These are phyloP conservation scores for Dothistroma pini DNA, from an alignment of 2,329 filamentous ascomycete species.

Conservation along the genomic window DNA sequence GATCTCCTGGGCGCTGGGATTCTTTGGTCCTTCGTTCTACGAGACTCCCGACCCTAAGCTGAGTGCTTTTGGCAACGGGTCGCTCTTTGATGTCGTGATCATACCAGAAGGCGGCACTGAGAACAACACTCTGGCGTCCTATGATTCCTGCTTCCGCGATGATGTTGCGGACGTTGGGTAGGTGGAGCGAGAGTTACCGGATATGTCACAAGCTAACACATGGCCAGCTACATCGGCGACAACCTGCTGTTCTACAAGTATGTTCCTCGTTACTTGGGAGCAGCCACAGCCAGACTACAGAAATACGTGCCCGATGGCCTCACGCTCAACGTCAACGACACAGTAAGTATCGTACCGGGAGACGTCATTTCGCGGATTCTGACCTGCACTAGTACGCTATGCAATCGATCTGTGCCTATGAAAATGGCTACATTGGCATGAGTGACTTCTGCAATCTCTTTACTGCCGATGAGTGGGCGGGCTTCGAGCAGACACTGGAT, in stretches of 20 bases:
- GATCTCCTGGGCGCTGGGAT: constrained; percentile 52
- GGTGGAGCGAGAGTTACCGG: neutral
- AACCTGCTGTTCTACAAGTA: constrained; percentile 43
- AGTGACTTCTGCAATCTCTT: constrained; percentile 54
- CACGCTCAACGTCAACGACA: constrained; percentile 44
- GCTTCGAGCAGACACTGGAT: constrained; percentile 53
- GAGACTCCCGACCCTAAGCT: constrained; percentile 38
- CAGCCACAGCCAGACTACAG: constrained; percentile 47
- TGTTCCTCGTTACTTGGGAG: constrained; percentile 44
- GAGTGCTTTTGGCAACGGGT: constrained; percentile 39
- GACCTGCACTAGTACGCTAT: constrained; percentile 38
- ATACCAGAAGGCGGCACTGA: constrained; percentile 50
- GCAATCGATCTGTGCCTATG: constrained; percentile 54
- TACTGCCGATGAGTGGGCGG: constrained; percentile 53
- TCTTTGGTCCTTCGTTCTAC: constrained; percentile 50
- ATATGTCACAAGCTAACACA: constrained; percentile 17
- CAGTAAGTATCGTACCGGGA: neutral
- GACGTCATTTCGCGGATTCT: neutral
- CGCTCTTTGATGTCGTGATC: constrained; percentile 46
- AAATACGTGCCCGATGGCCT: constrained; percentile 48
- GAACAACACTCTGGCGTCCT: constrained; percentile 50
- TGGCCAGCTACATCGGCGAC: constrained; percentile 41
- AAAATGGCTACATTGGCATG: constrained; percentile 48
- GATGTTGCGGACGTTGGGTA: constrained; percentile 26
- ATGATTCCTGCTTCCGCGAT: constrained; percentile 49